Evolutionary conservation across 768 basidiomycete genomes (phyloP).

Genomic region (Agaricus sinodeliciosus): DNA sequence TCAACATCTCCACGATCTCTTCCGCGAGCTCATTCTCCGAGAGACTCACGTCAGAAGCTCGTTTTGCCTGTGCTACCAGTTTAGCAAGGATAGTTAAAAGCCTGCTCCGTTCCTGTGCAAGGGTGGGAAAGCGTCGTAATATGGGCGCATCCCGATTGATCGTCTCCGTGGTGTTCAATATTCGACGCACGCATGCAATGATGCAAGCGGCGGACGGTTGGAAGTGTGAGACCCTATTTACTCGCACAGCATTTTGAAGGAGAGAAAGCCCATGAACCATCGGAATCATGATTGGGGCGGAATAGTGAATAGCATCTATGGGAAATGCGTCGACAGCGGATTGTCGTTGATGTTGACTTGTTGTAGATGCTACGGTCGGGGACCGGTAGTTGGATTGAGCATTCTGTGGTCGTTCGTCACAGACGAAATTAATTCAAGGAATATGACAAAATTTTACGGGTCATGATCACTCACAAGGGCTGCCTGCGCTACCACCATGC

Average conservation of each 20-base stretch:
- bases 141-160: slow-evolving; percentile 75
- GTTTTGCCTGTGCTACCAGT: slow-evolving; percentile 76
- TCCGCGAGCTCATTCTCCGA: slow-evolving; percentile 39
- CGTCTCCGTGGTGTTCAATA: slow-evolving; percentile 78
- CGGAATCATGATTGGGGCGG: slow-evolving; percentile 75
- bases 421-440: slow-evolving; percentile 8
- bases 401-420: slow-evolving; percentile 20
- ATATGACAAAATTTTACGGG: slow-evolving; percentile 1
- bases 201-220: slow-evolving; percentile 93
- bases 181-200: slow-evolving; percentile 87
- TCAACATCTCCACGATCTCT: slow-evolving; percentile 75
- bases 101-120: slow-evolving; percentile 75
- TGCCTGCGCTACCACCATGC: slow-evolving; percentile 16
- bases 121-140: slow-evolving; percentile 54
- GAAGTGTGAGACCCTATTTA: slow-evolving; percentile 76
- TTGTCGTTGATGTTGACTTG: slow-evolving; percentile 31
- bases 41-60: slow-evolving; percentile 45
- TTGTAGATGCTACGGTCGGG: slow-evolving; percentile 40
- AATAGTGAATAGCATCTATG: slow-evolving; percentile 54
- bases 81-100: slow-evolving; percentile 76
- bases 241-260: slow-evolving; percentile 76
- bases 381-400: slow-evolving; percentile 46
- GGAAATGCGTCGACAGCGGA: slow-evolving; percentile 39
- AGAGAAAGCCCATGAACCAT: slow-evolving; percentile 81
- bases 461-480: slow-evolving; percentile 24